Percentiles rank a stretch among this genome's conserved stretches.
Evolutionary conservation across 768 basidiomycete species (phyloP).

Genomic region (Naganishia kalamii): DNA sequence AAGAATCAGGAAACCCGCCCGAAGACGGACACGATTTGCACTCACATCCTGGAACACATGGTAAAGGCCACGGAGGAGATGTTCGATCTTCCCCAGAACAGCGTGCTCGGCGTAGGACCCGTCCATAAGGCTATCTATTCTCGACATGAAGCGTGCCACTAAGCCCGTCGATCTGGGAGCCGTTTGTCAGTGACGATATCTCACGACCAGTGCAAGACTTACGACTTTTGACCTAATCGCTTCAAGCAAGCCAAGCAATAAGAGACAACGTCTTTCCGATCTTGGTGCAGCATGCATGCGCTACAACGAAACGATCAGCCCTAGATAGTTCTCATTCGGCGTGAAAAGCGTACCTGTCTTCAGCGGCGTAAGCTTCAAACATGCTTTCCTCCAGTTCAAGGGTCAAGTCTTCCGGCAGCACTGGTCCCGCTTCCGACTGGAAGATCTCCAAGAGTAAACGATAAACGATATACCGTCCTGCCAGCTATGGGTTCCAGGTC

Average conservation of each 20-base stretch:
- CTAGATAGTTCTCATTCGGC: not conserved
- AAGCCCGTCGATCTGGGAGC: not conserved
- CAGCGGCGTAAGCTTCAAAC: slow-evolving; percentile 17
- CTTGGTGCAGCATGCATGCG: not conserved
- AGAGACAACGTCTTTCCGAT: slow-evolving; percentile 4
- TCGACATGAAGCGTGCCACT: not conserved
- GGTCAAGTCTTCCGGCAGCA: not conserved
- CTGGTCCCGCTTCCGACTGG: not conserved
- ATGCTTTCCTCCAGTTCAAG: slow-evolving; percentile 18
- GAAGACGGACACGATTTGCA: no score
- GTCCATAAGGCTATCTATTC: slow-evolving; percentile 10
- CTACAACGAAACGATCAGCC: not conserved
- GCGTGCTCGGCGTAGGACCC: slow-evolving; percentile 1
- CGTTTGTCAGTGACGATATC: no score
- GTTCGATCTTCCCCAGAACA: slow-evolving; percentile 6
- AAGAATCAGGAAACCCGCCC: no score
- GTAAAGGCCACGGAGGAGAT: slow-evolving; percentile 5
- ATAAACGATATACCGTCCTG: slow-evolving; percentile 18
- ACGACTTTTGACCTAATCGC: not conserved
- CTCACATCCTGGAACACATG: slow-evolving; percentile 9
- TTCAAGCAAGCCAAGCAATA: slow-evolving; percentile 6
- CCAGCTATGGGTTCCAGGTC: not conserved
- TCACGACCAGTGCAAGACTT: not conserved
- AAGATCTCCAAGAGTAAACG: slow-evolving; percentile 17
- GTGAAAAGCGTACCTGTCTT: slow-evolving; percentile 11